A percentile compares a stretch with the other conserved stretches of the same genome.
Conservation (phyloP, 768 basidiomycete species). For the Xerocomus brunneocitrinus region DNA sequence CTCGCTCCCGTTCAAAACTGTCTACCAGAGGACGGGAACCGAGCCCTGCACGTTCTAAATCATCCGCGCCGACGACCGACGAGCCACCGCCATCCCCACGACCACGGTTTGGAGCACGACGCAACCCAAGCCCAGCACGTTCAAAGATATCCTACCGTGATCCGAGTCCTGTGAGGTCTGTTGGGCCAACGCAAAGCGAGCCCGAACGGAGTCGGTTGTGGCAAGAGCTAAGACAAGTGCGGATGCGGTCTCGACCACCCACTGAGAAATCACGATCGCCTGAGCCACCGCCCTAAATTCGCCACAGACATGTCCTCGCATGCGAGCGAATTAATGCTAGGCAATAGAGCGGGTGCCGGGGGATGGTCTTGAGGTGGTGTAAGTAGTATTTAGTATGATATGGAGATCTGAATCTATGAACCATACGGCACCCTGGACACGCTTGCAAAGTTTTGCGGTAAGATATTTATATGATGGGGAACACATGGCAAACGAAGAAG, state of each 20-base stretch:
- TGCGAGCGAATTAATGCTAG: slow-evolving; percentile 9
- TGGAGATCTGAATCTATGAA: slow-evolving; percentile 16
- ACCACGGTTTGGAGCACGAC: slow-evolving; percentile 35
- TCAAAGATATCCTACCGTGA: slow-evolving; percentile 29
- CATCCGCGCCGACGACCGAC: slow-evolving; percentile 19
- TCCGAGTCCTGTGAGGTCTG: slow-evolving; percentile 26
- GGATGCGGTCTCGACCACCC: slow-evolving; percentile 41
- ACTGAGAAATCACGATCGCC: slow-evolving; percentile 40
- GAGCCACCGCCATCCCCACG: slow-evolving; percentile 27
- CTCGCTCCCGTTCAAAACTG: slow-evolving; percentile 26
- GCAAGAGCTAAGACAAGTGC: slow-evolving; percentile 51
- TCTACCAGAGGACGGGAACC: slow-evolving; percentile 27
- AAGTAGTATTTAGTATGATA: slow-evolving; percentile 14
- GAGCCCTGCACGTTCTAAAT: slow-evolving; percentile 31
- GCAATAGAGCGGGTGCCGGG: slow-evolving; percentile 7
- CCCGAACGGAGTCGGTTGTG: slow-evolving; percentile 45
- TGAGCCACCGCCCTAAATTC: slow-evolving; percentile 34
- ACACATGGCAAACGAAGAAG: slow-evolving; percentile 12
- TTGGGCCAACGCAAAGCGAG: slow-evolving; percentile 32
- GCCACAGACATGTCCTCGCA: slow-evolving; percentile 12
- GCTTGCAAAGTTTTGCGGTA: slow-evolving; percentile 11
- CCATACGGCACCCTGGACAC: slow-evolving; percentile 14
- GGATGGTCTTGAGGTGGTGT: slow-evolving; percentile 3
- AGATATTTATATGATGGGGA: neutral
- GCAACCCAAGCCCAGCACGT: slow-evolving; percentile 37